Percentiles rank a stretch among this genome's conserved stretches.
phyloP scores from a whole-genome alignment of 495 filamentous ascomycete species.

The Gamarada debralockiae region DNA sequence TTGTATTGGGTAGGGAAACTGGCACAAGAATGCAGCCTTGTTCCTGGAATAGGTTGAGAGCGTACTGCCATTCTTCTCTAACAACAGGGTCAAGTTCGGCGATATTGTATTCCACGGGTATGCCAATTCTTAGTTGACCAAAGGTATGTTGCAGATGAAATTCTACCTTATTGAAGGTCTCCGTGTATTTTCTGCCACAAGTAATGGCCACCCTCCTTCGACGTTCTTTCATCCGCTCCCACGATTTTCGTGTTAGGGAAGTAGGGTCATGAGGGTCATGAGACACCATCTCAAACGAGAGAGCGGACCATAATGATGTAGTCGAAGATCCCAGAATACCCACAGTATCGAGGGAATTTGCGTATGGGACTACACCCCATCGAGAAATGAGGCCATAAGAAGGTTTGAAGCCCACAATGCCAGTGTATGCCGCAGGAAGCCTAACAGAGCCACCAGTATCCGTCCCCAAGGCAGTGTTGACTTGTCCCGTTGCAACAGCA shows the following conservation, averaged over 20 bases:
- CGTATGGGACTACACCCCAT: constrained; percentile 91
- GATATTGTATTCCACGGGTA: constrained; percentile 87
- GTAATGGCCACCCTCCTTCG: background rate
- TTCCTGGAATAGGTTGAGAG: constrained; percentile 50
- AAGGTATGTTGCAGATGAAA: background rate
- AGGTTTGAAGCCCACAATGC: constrained; percentile 87
- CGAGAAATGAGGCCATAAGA: constrained; percentile 81
- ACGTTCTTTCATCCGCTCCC: constrained; percentile 24
- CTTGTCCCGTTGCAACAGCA: constrained; percentile 69
- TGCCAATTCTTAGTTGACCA: constrained; percentile 52
- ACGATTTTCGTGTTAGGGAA: constrained; percentile 50
- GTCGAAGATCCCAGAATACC: constrained; percentile 65
- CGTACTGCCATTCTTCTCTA: constrained; percentile 61
- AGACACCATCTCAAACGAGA: constrained; percentile 31
- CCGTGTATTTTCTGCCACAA: background rate
- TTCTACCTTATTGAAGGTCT: background rate
- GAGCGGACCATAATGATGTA: constrained; percentile 45
- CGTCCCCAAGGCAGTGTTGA: constrained; percentile 79
- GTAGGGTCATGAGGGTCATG: constrained; percentile 79
- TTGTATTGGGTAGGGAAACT: constrained; percentile 81
- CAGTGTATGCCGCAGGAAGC: constrained; percentile 87
- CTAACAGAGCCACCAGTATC: constrained; percentile 94
- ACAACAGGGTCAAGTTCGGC: constrained; percentile 67
- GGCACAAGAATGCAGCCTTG: constrained; percentile 66
- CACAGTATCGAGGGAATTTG: constrained; percentile 93